Evolutionary conservation across 331 rosid genomes (phyloP), one percentile per base, ranked within the genome.

Genomic region (Pyracantha coccinea): DNA sequence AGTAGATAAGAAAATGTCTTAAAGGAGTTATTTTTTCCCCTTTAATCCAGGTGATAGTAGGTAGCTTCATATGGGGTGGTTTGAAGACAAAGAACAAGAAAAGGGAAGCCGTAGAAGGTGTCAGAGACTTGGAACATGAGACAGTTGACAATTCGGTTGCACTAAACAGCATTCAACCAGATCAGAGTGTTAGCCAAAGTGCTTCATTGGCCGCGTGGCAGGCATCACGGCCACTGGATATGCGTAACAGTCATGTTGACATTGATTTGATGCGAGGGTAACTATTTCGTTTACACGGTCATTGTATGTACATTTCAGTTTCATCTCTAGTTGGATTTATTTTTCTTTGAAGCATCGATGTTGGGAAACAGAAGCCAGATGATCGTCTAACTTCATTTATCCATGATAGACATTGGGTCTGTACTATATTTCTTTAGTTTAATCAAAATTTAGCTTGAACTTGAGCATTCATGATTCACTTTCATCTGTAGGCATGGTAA

Each of bases 231-330:
- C 69, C 86, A 0, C 45, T 87, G 92, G 97, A 94, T 63, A 92
- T 92, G 92, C 96, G 88, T 44, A 87, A 83, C 38, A 79, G 89
- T 54, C 92, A 89, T 64, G 85, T 82, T 1, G 97, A 90, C 92
- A 95, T 95, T 29, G 97, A 95, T 86, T 87, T 95, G 87, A 92
- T 92, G 99, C 97, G 98, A 13, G 98, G 98, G 70, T 92, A 86
- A 89, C 79, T 57, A 25, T 38, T 73, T 61, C 25, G 52, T 47
- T 72, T 61, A 14, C 32, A 12, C 33, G 74, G 73, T 84, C 78
- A 45, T 24, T 83, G 76, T 79, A 77, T 80, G 79, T 74, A 86
- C 57, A 72, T 75, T 59, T 85, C 82, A 54, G 85, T 75, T 74
- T 77, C 69, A 63, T 86, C 74, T 76, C 66, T 83, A 32, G 79